Base-by-base conservation (phyloP, 116 monocot genomes). In the Posidonia oceanica region DNA sequence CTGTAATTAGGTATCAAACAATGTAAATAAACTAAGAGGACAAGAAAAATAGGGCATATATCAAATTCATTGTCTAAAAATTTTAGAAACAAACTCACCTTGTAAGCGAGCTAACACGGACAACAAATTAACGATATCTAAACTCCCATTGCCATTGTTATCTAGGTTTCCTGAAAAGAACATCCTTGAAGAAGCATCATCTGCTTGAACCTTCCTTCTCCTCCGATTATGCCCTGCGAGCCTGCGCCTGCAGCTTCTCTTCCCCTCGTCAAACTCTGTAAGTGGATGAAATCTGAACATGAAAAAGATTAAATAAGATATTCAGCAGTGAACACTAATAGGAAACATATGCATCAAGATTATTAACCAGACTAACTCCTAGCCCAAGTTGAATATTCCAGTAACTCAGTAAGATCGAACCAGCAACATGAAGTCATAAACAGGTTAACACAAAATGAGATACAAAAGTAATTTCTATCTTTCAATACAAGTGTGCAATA, bases 211-310 rank as follows among this genome's bases (percentile, higher is more conserved):
- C 79, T 99, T 99, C 72, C 98, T 82, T 76, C 98, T 88, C 64
- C 93, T 80, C 12, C 93, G 71, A 64, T 99, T 99, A 67, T 99
- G 98, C 8, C 98, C 98, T 2, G 98, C 98, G 29, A 99, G 86
- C 79, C 98, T 87, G 12, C 90, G 76, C 54, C 99, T 74, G 56
- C 93, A 99, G 75, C 99, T 99, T 60, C 93, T 83, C 82, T 99
- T 99, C 39, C 93, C 99, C 73, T 99, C 99, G 61, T 99, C 99
- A 81, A 99, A 99, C 78, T 99, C 93, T 6, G 84, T 61, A 15
- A 99, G 93, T 2, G 81, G 93, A 69, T 99, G 99, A 76, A 99
- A 99, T 84, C 99, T 99, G 67, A 14, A 12, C 39, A 66, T 66
- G 12, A 17, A 66, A 63, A 29, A n/a, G 29, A 3, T 60, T 41